Base-by-base conservation (phyloP, 176 grass and related monocot genomes). In the Lolium multiflorum region DNA sequence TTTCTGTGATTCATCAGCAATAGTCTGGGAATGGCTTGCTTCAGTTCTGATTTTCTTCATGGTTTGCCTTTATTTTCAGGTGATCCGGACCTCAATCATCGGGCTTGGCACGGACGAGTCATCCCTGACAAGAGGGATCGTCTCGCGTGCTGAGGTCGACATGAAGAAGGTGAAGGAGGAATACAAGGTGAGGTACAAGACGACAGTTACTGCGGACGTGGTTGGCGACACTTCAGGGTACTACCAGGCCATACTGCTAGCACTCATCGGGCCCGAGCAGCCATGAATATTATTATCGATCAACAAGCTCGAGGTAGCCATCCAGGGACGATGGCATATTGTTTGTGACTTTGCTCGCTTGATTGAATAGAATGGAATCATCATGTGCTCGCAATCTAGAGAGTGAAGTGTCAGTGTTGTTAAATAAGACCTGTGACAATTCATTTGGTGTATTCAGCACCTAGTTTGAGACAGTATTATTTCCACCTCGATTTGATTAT, bases 91-190 rank as follows among this genome's bases (percentile, higher is more conserved):
- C 84, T 98, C 95, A 16, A 92, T 98, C 20, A 22, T 88, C 8
- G 92, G 92, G 50, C 76, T 98, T 6, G 95, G 93, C 67, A 98
- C 95, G 3, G 93, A 98, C 26, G 95, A 95, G 87, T 76, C 80
- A 17, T 82, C 81, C 14, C 95, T 98, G 41, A 98, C 89, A 1
- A 93, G 95, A 77, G 93, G 25, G 4, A 90, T 98, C 0, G 85
- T 95, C 17, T 87, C 79, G 10, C 85, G 95, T 20, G 88, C 93
- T 1, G 93, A 98, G 88, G 86, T 95, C 7, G 95, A 98, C 83
- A 64, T 98, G 93, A 81, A 89, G 71, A 91, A 91, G 71, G 90
- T 98, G 49, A 93, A 95, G 55, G 91, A 93, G 52, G 95, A 90
- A 77, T 98, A 98, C 83, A 92, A 82, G 75, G 87, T 8, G 9